Evolutionary conservation across 2,329 filamentous ascomycete species (phyloP), one percentile per base, ranked within the genome.

Genomic region (Aspergillus sp.): DNA sequence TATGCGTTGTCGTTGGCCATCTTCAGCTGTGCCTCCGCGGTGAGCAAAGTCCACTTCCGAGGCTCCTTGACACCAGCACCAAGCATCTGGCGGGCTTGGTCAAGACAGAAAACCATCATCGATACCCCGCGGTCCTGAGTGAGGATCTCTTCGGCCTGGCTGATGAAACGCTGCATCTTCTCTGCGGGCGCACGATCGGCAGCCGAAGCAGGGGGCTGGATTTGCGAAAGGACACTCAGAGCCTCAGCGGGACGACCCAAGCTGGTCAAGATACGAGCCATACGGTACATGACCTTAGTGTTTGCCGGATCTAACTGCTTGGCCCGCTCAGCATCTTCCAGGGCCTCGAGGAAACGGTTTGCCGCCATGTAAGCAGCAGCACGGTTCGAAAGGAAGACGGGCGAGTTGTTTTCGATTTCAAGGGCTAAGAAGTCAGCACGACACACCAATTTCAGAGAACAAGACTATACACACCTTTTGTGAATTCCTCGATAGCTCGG

Each of bases 311-410:
- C 90, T 39, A 95, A 74, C 55, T 91, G 85, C 57, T 88, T 83
- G 5, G 93, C 89, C 47, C 79, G 81, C 61, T 83, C 84, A 71
- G 88, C 93, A 70, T 98, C 93, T 48, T 93, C 88, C 50, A 97
- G 74, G 13, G 93, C 93, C 53, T 85, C 79, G 49, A 79, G 73
- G 66, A 85, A 96, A 61, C 85, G 83, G 58, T 84, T 84, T 50
- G 88, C 88, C 46, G 88, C 88, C 78, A 98, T 95, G 74, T 88
- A 89, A 32, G 93, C 93, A 25, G 93, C 93, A 35, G 93, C 90
- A 61, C 93, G 86, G 76, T 98, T 98, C 67, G 88, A 91, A 56
- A 95, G 80, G 70, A 95, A 97, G 41, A 90, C 95, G 32, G 90
- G 77, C 45, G 90, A 94, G 60, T 84, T 78, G 46, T 90, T 90